Evolutionary conservation across 1,139 yeast species (phyloP), one percentile per base, ranked within the genome.

Genomic region (Candida sojae): DNA sequence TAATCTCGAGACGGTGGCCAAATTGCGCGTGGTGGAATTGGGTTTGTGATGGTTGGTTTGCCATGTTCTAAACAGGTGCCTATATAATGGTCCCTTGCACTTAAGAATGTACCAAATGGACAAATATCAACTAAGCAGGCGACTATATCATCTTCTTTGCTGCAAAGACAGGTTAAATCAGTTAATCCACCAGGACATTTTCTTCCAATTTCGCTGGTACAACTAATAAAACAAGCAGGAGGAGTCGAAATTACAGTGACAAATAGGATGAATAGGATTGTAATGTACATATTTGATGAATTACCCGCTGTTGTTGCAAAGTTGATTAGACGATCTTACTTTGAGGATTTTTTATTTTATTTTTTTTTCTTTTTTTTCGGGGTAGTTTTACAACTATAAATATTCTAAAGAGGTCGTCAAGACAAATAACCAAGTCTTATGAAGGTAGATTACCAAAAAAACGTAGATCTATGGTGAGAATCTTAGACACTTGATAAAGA

Each of bases 31-130:
- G 47, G 50, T 5, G 57, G 53, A 30, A 48, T 48, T 9, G 56
- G 53, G 40, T 53, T 49, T 6, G 56, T 51, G 11, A 52, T 31
- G 13, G 54, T 35, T 5, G 56, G 53, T 32, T 48, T 46, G 10
- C 55, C 55, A 47, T 70, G 75, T 57, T 79, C 84, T 50, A 75
- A 58, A 53, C 84, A 81, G 3, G 83, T 77, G 1, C 84, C 85
- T 55, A 74, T 63, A 51, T 62, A 80, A 58, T 81, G 85, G 55
- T 80, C 84, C 61, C 84, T 68, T 21, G 83, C 75, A 32, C 79
- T 66, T 45, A 73, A 64, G 56, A 73, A 80, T 28, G 61, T 65
- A 0, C 82, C 82, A 52, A 67, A 71, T 0, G 82, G 80, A 56
- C 84, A 79, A 10, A 68, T 67, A 51, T 75, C 80, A 23, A 67